A percentile compares a stretch with the other conserved stretches of the same genome.
phyloP scores from a whole-genome alignment of 2,329 filamentous ascomycete species.

The Laburnicola sp. region DNA sequence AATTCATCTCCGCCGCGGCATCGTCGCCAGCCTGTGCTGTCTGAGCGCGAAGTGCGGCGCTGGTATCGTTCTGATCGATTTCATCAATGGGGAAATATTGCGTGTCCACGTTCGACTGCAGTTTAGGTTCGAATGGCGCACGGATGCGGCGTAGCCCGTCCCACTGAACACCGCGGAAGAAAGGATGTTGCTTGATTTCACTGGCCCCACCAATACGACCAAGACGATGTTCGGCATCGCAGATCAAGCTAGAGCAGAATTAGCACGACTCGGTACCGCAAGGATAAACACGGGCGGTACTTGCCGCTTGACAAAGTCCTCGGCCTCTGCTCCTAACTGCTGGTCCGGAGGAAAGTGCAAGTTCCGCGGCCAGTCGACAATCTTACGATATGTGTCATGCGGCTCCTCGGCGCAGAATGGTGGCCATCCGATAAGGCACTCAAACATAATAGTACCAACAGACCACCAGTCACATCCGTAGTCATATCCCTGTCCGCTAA shows the following conservation, averaged over 20 bases:
- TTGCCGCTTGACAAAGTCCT: constrained; percentile 89
- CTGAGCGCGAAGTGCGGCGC: constrained; percentile 81
- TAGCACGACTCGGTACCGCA: constrained; percentile 21
- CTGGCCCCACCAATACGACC: constrained; percentile 79
- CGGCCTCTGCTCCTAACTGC: constrained; percentile 82
- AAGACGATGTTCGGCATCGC: constrained; percentile 88
- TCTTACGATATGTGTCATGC: constrained; percentile 98
- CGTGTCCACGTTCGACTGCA: constrained; percentile 92
- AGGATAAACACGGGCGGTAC: constrained; percentile 31
- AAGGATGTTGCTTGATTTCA: constrained; percentile 90
- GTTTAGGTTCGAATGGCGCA: constrained; percentile 91
- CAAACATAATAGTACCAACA: constrained; percentile 98
- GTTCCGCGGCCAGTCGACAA: constrained; percentile 96
- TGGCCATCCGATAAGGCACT: constrained; percentile 97
- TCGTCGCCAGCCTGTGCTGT: constrained; percentile 71
- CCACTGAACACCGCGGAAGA: constrained; percentile 97
- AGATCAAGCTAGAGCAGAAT: constrained; percentile 70
- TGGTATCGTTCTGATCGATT: constrained; percentile 94
- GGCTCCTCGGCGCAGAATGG: constrained; percentile 98
- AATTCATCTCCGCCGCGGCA: constrained; percentile 88
- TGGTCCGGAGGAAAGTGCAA: constrained; percentile 97
- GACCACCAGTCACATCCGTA: constrained; percentile 99
- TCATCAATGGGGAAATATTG: constrained; percentile 99
- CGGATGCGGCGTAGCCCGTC: constrained; percentile 89
- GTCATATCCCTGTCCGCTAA: constrained; percentile 92